phyloP scores from a whole-genome alignment of 768 basidiomycete genomes.

The Exidia glandulosa region DNA sequence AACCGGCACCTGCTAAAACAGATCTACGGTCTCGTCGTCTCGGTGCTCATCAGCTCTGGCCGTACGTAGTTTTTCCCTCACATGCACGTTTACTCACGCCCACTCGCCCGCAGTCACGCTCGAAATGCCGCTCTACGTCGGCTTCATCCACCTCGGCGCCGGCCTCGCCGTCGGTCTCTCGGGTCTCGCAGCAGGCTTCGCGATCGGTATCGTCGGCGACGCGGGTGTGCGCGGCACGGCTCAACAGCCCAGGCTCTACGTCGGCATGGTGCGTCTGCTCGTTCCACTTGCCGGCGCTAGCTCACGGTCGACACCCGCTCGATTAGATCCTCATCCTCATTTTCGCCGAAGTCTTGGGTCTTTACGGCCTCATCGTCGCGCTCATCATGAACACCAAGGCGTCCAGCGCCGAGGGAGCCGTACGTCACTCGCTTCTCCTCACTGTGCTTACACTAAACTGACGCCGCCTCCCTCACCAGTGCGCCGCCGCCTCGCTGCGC shows the following conservation, averaged over 20 bases:
- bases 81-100: not conserved
- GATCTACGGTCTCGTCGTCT: constrained; percentile 98
- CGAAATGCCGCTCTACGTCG: constrained; percentile 83
- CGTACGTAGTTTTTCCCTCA: constrained; percentile 40
- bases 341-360: constrained; percentile 88
- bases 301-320: not conserved
- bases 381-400: constrained; percentile 85
- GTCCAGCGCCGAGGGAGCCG: not conserved
- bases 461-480: no score
- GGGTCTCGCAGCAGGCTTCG: constrained; percentile 94
- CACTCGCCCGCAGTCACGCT: constrained; percentile 42
- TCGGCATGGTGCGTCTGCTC: constrained; percentile 67
- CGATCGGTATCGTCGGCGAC: constrained; percentile 97
- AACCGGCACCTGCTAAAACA: constrained; percentile 20
- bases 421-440: not conserved
- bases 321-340: constrained; percentile 95
- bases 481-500: no score
- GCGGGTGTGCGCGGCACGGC: constrained; percentile 97
- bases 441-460: no score
- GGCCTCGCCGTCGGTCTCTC: constrained; percentile 73
- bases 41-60: constrained; percentile 85
- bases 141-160: constrained; percentile 89
- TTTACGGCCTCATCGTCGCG: constrained; percentile 90
- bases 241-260: constrained; percentile 88
- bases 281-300: not conserved